A percentile compares a stretch with the other conserved stretches of the same genome.
These are phyloP conservation scores for Coniochaeta pulveracea DNA, from an alignment of 2,329 filamentous ascomycete genomes.

Conservation along the genomic window DNA sequence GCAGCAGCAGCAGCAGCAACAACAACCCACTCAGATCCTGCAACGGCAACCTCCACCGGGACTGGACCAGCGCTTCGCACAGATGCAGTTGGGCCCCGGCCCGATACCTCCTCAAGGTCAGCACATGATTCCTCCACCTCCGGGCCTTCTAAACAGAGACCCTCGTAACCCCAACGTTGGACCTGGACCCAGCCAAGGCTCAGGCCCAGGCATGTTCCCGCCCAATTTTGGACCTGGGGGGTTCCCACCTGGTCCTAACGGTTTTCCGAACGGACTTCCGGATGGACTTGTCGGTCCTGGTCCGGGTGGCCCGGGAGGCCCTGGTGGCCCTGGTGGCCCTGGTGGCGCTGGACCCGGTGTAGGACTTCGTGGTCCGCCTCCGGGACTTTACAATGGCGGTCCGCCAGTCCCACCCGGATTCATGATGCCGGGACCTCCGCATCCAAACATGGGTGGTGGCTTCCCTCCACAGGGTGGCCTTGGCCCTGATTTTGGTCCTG, in stretches of 20 bases:
- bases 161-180: no score
- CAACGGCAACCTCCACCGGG: conserved; percentile 52
- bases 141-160: conserved; percentile 37
- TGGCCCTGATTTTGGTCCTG: background rate
- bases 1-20: no score
- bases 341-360: conserved; percentile 30
- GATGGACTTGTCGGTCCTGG: conserved; percentile 34
- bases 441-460: conserved; percentile 6
- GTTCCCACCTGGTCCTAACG: no score
- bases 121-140: conserved; percentile 49
- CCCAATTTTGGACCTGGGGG: conserved; percentile 45
- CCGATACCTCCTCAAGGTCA: conserved; percentile 26
- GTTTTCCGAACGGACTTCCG: no score
- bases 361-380: conserved; percentile 34
- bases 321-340: conserved; percentile 48
- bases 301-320: conserved; percentile 25
- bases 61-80: conserved; percentile 46
- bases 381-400: conserved; percentile 35
- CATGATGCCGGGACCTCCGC: conserved; percentile 7
- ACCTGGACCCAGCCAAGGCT: no score
- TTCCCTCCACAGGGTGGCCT: conserved; percentile 5
- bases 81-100: conserved; percentile 36
- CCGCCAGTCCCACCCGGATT: conserved; percentile 27
- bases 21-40: conserved; percentile 52
- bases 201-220: conserved; percentile 48